These are phyloP conservation scores for Colletotrichum sp. DNA, from an alignment of 2,329 filamentous ascomycete genomes.

Conservation along the genomic window DNA sequence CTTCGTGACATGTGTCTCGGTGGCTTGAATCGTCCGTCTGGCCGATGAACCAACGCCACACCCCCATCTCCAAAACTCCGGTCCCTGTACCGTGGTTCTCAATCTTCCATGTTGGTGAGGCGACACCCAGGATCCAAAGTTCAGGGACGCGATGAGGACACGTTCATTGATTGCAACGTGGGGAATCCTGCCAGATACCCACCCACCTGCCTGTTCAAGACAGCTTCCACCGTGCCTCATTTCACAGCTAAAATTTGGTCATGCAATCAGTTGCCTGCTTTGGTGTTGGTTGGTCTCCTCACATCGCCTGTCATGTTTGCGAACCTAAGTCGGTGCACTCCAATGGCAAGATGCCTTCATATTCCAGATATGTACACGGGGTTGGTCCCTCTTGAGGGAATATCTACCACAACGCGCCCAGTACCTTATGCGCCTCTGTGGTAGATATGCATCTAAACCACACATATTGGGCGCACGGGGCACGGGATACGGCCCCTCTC, in stretches of 20 bases:
- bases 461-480: background rate
- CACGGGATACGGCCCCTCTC: background rate
- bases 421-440: background rate
- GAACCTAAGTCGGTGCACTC: background rate
- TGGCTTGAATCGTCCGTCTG: background rate
- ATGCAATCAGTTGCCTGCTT: background rate
- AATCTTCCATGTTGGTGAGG: background rate
- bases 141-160: conserved; percentile 5
- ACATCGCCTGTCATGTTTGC: background rate
- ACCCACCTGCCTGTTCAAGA: conserved; percentile 18
- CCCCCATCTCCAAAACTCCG: background rate
- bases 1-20: background rate
- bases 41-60: background rate
- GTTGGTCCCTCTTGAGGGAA: background rate
- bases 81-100: background rate
- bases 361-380: conserved; percentile 6
- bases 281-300: background rate
- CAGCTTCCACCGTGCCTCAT: conserved; percentile 3
- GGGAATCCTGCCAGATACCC: conserved; percentile 4
- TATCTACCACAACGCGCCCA: background rate
- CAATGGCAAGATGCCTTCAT: background rate
- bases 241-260: background rate
- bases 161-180: conserved; percentile 10
- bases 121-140: background rate
- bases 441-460: background rate